Evolutionary conservation across 2,329 filamentous ascomycete species (phyloP).

Genomic region (Colletotrichum liriopes): DNA sequence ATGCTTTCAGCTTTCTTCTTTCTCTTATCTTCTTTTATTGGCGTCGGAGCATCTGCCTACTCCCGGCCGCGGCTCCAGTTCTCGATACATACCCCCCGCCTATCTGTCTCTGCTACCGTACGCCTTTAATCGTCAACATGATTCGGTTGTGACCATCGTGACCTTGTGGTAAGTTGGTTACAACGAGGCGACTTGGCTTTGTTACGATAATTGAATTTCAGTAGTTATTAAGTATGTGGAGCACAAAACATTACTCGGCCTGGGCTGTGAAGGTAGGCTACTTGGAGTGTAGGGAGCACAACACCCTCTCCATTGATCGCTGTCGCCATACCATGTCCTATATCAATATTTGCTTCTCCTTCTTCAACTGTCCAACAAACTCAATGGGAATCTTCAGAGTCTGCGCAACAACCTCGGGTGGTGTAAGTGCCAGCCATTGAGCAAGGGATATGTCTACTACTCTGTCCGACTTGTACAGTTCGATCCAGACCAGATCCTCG

Average conservation of each 20-base stretch:
- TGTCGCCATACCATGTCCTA: not conserved
- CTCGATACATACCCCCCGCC: constrained; percentile 27
- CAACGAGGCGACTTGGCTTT: not conserved
- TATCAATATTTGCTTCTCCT: constrained; percentile 74
- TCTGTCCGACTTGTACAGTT: constrained; percentile 78
- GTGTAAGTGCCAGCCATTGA: constrained; percentile 80
- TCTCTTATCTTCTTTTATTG: constrained; percentile 6
- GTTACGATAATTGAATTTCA: constrained; percentile 3
- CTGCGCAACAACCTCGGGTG: constrained; percentile 73
- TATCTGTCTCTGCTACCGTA: constrained; percentile 30
- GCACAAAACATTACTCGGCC: not conserved
- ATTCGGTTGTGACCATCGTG: constrained; percentile 28
- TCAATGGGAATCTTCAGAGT: constrained; percentile 71
- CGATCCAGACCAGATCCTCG: constrained; percentile 77
- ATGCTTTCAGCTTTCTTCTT: constrained; percentile 27
- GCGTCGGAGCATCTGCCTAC: not conserved
- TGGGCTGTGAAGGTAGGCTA: not conserved
- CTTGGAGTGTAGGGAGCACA: not conserved
- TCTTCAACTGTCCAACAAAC: constrained; percentile 72
- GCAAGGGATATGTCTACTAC: constrained; percentile 77
- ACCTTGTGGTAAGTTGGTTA: constrained; percentile 17
- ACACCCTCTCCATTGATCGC: not conserved
- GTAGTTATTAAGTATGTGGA: not conserved
- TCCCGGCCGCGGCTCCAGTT: constrained; percentile 8
- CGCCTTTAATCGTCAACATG: constrained; percentile 22